Evolutionary conservation across 129 eudicot genomes (phyloP).

Genomic region (Chrysanthemum seticuspe): DNA sequence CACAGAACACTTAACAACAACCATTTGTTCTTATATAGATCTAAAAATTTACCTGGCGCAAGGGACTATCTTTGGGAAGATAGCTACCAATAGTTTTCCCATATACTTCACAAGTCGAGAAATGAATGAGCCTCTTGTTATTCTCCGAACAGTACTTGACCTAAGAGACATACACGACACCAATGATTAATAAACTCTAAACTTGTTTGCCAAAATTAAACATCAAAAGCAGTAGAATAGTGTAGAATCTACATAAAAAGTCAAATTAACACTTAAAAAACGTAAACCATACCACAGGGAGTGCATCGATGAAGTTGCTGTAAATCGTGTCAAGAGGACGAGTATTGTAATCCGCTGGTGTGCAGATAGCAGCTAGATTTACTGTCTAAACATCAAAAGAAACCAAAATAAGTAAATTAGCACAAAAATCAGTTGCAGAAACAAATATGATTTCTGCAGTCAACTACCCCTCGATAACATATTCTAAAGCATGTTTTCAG

Average conservation of each 20-base stretch:
- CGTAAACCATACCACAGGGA: conserved; percentile 79
- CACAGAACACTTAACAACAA: too few species aligned
- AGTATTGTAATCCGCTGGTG: conserved; percentile 96
- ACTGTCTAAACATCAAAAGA: conserved; percentile 52
- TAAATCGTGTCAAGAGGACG: conserved; percentile 95
- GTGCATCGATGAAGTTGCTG: conserved; percentile 96
- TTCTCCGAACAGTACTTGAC: conserved; percentile 97
- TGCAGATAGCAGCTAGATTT: conserved; percentile 96
- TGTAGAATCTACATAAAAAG: neutral
- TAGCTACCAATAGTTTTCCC: conserved; percentile 89
- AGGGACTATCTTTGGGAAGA: conserved; percentile 84
- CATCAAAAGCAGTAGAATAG: conserved; percentile 7
- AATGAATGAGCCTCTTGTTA: conserved; percentile 87
- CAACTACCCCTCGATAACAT: neutral
- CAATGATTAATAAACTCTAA: conserved; percentile 2
- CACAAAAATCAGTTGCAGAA: neutral
- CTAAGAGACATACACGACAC: conserved; percentile 32
- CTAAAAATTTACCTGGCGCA: conserved; percentile 59
- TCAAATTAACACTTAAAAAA: conserved; percentile 1
- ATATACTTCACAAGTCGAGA: conserved; percentile 95
- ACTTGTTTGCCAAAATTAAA: conserved; percentile 4
- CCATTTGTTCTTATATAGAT: too few species aligned
- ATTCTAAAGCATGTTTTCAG: neutral
- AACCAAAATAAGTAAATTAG: conserved; percentile 5
- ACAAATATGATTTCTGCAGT: neutral